Evolutionary conservation across 2,329 filamentous ascomycete species (phyloP).

Genomic region (Sporothrix schenckii): DNA sequence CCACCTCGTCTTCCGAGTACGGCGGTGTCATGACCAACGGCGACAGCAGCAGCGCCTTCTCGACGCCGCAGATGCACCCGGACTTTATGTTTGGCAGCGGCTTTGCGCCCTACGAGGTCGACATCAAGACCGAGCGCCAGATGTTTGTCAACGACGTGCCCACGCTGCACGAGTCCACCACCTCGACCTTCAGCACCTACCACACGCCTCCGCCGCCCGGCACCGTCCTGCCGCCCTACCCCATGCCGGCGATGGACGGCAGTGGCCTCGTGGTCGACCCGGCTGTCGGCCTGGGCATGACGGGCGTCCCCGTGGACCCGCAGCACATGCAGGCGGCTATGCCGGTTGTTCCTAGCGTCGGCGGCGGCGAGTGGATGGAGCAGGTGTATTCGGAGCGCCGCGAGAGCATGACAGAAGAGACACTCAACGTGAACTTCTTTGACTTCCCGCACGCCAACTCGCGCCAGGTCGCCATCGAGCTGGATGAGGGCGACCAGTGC

Average conservation of each 20-base stretch:
- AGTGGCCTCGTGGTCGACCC: constrained; percentile 25
- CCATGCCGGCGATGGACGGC: constrained; percentile 43
- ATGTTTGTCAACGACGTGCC: constrained; percentile 92
- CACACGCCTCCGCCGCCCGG: constrained; percentile 74
- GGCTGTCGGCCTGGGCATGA: constrained; percentile 27
- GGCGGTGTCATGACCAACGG: constrained; percentile 25
- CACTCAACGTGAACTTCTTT: constrained; percentile 76
- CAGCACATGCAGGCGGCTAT: background rate
- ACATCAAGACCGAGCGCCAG: constrained; percentile 93
- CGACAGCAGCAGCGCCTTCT: constrained; percentile 55
- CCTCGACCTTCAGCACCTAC: constrained; percentile 92
- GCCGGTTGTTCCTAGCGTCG: background rate
- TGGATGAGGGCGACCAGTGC: constrained; percentile 84
- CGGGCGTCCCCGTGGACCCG: background rate
- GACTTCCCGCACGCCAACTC: constrained; percentile 74
- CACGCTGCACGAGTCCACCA: constrained; percentile 80
- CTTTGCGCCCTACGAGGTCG: constrained; percentile 84
- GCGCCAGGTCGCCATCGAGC: constrained; percentile 73
- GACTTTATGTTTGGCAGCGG: constrained; percentile 59
- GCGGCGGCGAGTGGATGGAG: constrained; percentile 68
- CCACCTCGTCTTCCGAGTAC: constrained; percentile 53
- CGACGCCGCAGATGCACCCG: constrained; percentile 60
- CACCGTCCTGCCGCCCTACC: constrained; percentile 65
- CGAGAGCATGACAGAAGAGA: constrained; percentile 68
- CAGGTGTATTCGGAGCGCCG: constrained; percentile 68